These are phyloP conservation scores for Theobroma cacao DNA, from an alignment of 345 rosid genomes.

Conservation along the genomic window DNA sequence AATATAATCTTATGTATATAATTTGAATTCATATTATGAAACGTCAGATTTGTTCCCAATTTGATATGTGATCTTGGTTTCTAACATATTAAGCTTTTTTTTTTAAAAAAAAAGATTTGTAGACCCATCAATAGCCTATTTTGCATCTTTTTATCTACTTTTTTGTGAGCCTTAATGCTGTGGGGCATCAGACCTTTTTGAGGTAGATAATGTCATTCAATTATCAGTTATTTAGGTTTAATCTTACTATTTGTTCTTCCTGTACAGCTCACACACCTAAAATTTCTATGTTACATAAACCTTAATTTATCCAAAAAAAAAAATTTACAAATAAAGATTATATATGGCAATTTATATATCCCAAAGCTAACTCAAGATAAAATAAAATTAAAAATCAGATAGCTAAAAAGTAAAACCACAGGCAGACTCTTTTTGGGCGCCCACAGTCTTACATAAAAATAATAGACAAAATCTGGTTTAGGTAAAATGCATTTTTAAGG, in stretches of 20 bases:
- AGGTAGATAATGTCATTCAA: neutral
- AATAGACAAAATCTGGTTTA: neutral
- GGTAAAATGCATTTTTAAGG: neutral
- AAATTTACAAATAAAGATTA: neutral
- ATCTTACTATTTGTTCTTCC: neutral
- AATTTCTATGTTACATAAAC: neutral
- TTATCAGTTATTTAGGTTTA: neutral
- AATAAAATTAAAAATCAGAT: neutral
- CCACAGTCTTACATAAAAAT: neutral
- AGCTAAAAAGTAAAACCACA: neutral
- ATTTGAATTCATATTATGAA: no score
- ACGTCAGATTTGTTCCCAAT: no score
- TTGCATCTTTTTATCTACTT: no score
- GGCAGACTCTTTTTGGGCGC: neutral
- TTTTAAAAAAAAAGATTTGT: no score
- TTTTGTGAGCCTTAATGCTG: neutral
- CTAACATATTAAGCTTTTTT: no score
- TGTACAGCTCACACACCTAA: neutral
- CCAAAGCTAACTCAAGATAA: neutral
- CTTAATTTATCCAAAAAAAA: neutral
- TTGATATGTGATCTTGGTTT: no score
- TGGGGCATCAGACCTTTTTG: neutral
- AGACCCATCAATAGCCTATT: no score
- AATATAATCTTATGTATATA: no score
- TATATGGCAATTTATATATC: neutral